Base-by-base conservation (phyloP, 768 basidiomycete genomes). In the Megacollybia marginata region DNA sequence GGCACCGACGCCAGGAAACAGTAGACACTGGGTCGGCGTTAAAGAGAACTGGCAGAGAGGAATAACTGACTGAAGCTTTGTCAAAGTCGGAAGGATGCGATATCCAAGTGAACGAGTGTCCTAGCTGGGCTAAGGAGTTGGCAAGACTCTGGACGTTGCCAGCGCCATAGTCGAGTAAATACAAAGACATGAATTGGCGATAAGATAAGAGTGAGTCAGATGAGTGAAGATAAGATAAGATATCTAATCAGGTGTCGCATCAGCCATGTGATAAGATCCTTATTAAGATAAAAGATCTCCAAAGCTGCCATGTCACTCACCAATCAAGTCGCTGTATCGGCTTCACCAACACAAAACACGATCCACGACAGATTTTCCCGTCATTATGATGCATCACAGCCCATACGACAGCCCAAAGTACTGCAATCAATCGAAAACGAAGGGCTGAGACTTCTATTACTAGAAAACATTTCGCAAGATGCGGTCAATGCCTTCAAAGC, bases 1-100 rank as follows among this genome's bases (percentile, higher is more conserved):
- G 2, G 92, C 82, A 15, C 96, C 96, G 43, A 98, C 95, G 7
- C 96, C 96, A 44, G 96, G 96, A 66, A 99, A 98, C 57, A 99
- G 76, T 63, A 99, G 83, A 67, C 81, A 85, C 96, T 99, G 57
- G 55, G 61, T 32, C 20, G 50, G 44, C 49, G 52, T 43, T 46
- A 45, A 47, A 28, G 44, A 44, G 44, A 48, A 52, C 9, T 42
- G 49, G 46, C 51, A 44, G 54, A 32, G 44, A 28, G 12, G 62
- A 9, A 45, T 19, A 34, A 78, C 93, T 75, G 64, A 97, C 96
- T 45, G 92, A 84, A 46, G 93, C 93, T 62, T 84, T 79, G 52
- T 80, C 76, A 65, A 99, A 91, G 65, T 98, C 96, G 6, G 76
- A 73, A 18, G 85, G 80, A 15, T 74, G 68, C 28, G 82, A 74